Evolutionary conservation across 1,139 yeast genomes (phyloP).

Genomic region (Petasospora fabianii): DNA sequence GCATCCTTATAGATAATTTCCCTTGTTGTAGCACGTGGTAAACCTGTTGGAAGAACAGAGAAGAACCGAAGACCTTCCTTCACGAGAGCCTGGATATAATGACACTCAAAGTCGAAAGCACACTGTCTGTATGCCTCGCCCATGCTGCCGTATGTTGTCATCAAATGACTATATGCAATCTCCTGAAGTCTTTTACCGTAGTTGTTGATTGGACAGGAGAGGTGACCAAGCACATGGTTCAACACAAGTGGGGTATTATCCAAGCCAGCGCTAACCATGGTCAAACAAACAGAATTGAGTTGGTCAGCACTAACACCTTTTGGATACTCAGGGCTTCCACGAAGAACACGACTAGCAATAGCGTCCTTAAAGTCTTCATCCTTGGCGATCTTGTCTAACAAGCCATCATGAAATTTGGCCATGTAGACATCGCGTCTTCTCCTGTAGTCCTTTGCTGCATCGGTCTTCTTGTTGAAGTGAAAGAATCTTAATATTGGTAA

Average conservation of each 20-base stretch:
- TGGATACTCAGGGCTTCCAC: constrained; percentile 17
- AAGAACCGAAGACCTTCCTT: constrained; percentile 61
- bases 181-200: constrained; percentile 46
- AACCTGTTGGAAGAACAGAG: constrained; percentile 62
- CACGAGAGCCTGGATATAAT: constrained; percentile 53
- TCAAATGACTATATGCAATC: constrained; percentile 30
- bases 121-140: constrained; percentile 52
- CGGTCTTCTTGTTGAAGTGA: constrained; percentile 30
- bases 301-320: constrained; percentile 37
- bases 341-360: constrained; percentile 42
- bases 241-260: constrained; percentile 69
- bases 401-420: constrained; percentile 35
- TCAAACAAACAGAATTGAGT: constrained; percentile 59
- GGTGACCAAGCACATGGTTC: constrained; percentile 57
- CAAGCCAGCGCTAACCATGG: constrained; percentile 77
- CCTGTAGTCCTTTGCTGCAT: constrained; percentile 37
- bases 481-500: constrained; percentile 46
- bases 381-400: constrained; percentile 27
- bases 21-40: constrained; percentile 59
- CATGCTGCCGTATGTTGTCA: constrained; percentile 29
- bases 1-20: constrained; percentile 39
- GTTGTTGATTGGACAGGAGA: constrained; percentile 38
- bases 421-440: constrained; percentile 54
- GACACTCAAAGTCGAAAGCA: constrained; percentile 36
- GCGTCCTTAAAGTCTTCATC: constrained; percentile 33